Conservation (phyloP, 2,329 filamentous ascomycete genomes). For the Atkinsonella texensis region DNA sequence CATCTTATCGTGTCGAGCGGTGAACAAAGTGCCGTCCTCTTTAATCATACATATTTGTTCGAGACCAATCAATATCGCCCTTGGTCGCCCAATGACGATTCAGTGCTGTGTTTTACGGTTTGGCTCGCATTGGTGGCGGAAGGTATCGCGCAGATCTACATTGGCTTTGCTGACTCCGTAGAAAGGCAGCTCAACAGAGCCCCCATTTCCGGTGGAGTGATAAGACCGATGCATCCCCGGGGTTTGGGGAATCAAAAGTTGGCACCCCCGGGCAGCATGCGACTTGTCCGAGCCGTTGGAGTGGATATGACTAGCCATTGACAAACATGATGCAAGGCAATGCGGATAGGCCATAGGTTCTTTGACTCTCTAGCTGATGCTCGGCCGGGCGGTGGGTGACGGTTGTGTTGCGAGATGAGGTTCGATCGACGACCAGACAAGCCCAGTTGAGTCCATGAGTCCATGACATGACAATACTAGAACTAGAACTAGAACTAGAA, state of each 20-base stretch:
- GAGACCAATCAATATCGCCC: neutral
- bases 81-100: neutral
- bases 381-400: neutral
- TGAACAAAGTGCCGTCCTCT: neutral
- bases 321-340: no score
- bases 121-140: neutral
- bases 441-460: no score
- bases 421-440: no score
- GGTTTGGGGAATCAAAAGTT: neutral
- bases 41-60: neutral
- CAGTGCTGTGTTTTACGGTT: neutral
- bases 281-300: neutral
- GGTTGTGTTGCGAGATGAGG: neutral
- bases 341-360: no score
- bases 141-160: no score
- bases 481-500: no score
- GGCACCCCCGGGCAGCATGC: neutral
- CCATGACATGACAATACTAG: no score
- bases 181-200: neutral
- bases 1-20: neutral
- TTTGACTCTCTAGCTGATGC: no score
- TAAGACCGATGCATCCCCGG: neutral
- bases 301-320: no score
- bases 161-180: neutral
- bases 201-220: neutral